A percentile compares a stretch with the other conserved stretches of the same genome.
Conservation (phyloP, 257 asterid genomes). For the Leonotis leonurus region DNA sequence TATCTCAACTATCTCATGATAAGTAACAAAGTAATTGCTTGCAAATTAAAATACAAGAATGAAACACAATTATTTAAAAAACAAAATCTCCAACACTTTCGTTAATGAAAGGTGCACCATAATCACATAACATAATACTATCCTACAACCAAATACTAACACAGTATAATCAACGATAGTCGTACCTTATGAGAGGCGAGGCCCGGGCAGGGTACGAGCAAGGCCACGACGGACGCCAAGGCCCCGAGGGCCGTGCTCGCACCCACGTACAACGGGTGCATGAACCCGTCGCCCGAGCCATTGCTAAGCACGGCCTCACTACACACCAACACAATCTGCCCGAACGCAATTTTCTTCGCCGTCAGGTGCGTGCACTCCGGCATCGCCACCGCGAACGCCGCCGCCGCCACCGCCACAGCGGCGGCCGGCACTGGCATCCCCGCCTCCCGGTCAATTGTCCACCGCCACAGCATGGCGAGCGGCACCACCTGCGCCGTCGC, state of each 20-base stretch:
- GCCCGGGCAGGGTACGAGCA: slow-evolving; percentile 44
- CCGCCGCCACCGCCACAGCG: slow-evolving; percentile 21
- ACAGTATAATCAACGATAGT: too few relatives aligned
- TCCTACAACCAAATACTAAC: too few relatives aligned
- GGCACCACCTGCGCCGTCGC: slow-evolving; percentile 57
- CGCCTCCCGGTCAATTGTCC: slow-evolving; percentile 15
- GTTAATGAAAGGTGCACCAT: too few relatives aligned
- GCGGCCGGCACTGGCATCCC: slow-evolving; percentile 18
- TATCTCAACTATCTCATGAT: too few relatives aligned
- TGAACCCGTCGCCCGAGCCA: background rate
- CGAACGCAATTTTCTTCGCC: slow-evolving; percentile 52
- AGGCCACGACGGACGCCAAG: slow-evolving; percentile 44
- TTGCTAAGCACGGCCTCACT: slow-evolving; percentile 23
- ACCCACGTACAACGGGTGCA: slow-evolving; percentile 49
- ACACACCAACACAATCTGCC: slow-evolving; percentile 55
- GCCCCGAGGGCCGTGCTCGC: slow-evolving; percentile 49
- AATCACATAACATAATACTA: too few relatives aligned
- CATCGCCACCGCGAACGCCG: slow-evolving; percentile 42
- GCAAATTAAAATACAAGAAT: too few relatives aligned
- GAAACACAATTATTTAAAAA: too few relatives aligned
- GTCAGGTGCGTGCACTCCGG: slow-evolving; percentile 44
- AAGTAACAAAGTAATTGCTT: too few relatives aligned
- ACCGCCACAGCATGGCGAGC: slow-evolving; percentile 28
- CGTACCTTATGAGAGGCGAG: slow-evolving; percentile 41
- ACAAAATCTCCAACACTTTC: too few relatives aligned